phyloP scores from a whole-genome alignment of 306 rosid species.

The Chamaecrista fasciculata region DNA sequence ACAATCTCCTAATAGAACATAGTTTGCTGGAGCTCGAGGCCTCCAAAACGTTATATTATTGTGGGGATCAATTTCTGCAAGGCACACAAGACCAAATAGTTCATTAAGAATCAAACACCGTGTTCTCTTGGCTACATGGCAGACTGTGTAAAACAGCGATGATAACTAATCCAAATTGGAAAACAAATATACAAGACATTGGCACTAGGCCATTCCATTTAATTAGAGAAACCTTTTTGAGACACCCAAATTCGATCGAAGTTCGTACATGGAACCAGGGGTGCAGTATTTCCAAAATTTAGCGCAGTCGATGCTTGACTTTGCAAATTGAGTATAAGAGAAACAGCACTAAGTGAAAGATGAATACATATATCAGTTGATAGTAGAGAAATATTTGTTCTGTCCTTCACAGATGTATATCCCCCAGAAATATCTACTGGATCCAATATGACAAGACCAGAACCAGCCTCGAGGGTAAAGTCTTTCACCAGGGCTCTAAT shows the following conservation, averaged over 20 bases:
- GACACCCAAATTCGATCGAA: slow-evolving; percentile 85
- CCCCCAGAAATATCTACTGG: slow-evolving; percentile 98
- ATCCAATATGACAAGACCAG: slow-evolving; percentile 89
- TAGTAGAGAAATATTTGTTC: slow-evolving; percentile 80
- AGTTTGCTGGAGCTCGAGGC: slow-evolving; percentile 88
- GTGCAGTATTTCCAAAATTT: slow-evolving; percentile 71
- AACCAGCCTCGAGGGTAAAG: slow-evolving; percentile 90
- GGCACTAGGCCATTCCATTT: background rate
- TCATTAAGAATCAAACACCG: slow-evolving; percentile 14
- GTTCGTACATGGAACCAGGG: slow-evolving; percentile 78
- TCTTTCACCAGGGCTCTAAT: slow-evolving; percentile 91
- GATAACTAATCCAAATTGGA: slow-evolving; percentile 13
- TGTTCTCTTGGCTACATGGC: slow-evolving; percentile 16
- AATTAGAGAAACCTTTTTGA: slow-evolving; percentile 59
- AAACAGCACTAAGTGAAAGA: slow-evolving; percentile 86
- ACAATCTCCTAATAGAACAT: slow-evolving; percentile 89
- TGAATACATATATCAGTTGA: slow-evolving; percentile 85
- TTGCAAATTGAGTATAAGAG: slow-evolving; percentile 84
- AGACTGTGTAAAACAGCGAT: background rate
- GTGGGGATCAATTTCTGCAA: slow-evolving; percentile 40
- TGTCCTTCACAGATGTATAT: slow-evolving; percentile 90
- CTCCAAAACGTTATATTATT: slow-evolving; percentile 88
- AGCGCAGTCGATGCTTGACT: slow-evolving; percentile 79
- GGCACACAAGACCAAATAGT: slow-evolving; percentile 22
- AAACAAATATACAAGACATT: background rate